A percentile compares a stretch with the other conserved stretches of the same genome.
These are phyloP conservation scores for Populus hybrid DNA, from an alignment of 441 rosid genomes.

Conservation along the genomic window DNA sequence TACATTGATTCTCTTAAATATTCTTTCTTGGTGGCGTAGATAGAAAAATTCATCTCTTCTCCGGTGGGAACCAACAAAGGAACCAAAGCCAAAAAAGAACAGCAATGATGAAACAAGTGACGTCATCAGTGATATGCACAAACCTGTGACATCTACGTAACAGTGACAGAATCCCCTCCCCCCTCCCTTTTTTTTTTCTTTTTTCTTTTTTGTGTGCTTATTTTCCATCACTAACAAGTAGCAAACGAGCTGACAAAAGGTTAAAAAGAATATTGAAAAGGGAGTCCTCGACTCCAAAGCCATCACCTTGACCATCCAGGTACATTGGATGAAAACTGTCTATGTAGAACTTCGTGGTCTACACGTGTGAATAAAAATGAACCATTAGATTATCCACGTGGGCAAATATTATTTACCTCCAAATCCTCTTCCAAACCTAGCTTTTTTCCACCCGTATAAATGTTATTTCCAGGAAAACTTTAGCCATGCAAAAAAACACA, in stretches of 20 bases:
- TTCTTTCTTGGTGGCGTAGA: too few species aligned
- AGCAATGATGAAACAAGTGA: background rate
- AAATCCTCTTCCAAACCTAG: slow-evolving; percentile 2
- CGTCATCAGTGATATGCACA: background rate
- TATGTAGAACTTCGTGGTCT: background rate
- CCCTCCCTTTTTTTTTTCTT: too few species aligned
- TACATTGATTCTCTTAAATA: too few species aligned
- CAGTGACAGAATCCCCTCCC: too few species aligned
- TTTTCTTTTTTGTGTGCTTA: too few species aligned
- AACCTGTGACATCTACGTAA: background rate
- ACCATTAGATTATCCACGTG: slow-evolving; percentile 26
- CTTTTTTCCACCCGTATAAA: slow-evolving; percentile 20
- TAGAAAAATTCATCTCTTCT: too few species aligned
- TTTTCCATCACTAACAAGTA: too few species aligned
- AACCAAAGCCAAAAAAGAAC: too few species aligned
- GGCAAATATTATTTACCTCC: slow-evolving; percentile 1
- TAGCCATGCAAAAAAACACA: slow-evolving; percentile 27
- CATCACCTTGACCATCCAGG: slow-evolving; percentile 32
- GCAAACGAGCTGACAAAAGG: too few species aligned
- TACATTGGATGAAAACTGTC: slow-evolving; percentile 14
- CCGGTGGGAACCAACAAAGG: too few species aligned
- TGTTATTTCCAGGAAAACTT: background rate
- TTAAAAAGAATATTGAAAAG: background rate
- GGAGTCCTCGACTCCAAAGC: slow-evolving; percentile 6
- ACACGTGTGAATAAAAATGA: slow-evolving; percentile 8